phyloP scores from a whole-genome alignment of 257 asterid genomes.

The Gentiana macrophylla region DNA sequence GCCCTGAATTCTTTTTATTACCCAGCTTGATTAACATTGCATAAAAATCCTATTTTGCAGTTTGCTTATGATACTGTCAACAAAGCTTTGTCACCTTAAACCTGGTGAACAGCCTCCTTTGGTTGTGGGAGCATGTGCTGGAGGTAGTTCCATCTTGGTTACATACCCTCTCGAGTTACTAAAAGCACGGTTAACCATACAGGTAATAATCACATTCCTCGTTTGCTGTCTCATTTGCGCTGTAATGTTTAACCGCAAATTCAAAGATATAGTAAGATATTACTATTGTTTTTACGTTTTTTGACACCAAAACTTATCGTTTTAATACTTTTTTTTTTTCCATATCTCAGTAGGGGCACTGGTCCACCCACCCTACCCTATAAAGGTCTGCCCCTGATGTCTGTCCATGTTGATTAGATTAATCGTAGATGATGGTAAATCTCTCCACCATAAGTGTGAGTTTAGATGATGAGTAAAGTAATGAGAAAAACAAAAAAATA shows the following conservation, averaged over 20 bases:
- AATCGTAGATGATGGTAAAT: no score
- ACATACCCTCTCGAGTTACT: constrained; percentile 93
- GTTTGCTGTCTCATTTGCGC: not conserved
- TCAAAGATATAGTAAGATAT: no score
- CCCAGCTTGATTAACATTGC: not conserved
- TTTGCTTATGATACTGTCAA: constrained; percentile 85
- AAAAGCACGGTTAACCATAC: constrained; percentile 85
- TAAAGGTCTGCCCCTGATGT: no score
- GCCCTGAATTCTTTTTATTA: not conserved
- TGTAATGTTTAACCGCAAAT: not conserved
- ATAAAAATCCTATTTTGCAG: constrained; percentile 25
- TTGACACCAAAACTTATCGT: no score
- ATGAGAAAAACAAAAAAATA: no score
- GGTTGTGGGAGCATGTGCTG: constrained; percentile 94
- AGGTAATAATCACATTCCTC: constrained; percentile 32
- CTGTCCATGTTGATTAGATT: no score
- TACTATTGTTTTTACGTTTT: no score
- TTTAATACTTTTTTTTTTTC: no score
- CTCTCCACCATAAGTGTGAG: no score
- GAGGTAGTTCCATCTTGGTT: constrained; percentile 83
- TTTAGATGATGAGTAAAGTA: no score
- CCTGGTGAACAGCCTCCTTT: constrained; percentile 58
- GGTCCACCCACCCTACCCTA: no score
- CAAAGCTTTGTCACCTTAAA: constrained; percentile 63
- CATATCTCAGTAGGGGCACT: no score